phyloP scores from a whole-genome alignment of 2,329 filamentous ascomycete species.

The Penicillium sp. region DNA sequence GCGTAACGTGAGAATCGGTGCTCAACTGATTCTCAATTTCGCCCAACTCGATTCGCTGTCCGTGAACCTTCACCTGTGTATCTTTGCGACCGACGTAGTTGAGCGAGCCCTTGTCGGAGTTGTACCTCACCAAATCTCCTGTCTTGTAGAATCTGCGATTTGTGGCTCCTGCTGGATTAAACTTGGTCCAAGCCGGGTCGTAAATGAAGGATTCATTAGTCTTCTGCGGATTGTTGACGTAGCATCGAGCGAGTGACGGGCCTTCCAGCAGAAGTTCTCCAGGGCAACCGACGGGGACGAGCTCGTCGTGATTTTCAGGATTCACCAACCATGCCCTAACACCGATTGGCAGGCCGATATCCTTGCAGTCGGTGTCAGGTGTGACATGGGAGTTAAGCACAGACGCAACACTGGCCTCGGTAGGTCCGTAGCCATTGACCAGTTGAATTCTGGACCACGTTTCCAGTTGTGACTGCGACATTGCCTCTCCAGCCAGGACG shows the following conservation, averaged over 20 bases:
- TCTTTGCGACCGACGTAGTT: conserved; percentile 60
- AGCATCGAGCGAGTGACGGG: conserved; percentile 62
- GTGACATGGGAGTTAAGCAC: conserved; percentile 35
- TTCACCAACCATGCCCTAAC: conserved; percentile 42
- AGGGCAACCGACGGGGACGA: conserved; percentile 43
- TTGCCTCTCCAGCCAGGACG: conserved; percentile 48
- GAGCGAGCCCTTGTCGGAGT: conserved; percentile 36
- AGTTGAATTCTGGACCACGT: conserved; percentile 40
- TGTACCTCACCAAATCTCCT: conserved; percentile 41
- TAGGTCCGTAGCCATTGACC: conserved; percentile 46
- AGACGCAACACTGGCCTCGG: conserved; percentile 40
- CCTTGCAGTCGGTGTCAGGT: conserved; percentile 30
- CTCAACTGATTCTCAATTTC: conserved; percentile 48
- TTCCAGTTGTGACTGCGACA: conserved; percentile 45
- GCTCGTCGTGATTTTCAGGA: conserved; percentile 37
- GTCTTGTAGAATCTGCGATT: conserved; percentile 42
- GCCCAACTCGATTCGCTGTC: conserved; percentile 62
- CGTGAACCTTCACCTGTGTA: conserved; percentile 66
- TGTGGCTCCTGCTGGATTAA: conserved; percentile 27
- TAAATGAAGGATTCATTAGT: conserved; percentile 59
- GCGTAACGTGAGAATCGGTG: conserved; percentile 31
- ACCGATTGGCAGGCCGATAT: conserved; percentile 37
- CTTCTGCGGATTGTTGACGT: conserved; percentile 58
- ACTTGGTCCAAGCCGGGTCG: conserved; percentile 53
- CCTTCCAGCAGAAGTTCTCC: conserved; percentile 42